Base-by-base conservation (phyloP, 106 monocot genomes). In the Agapanthus africanus region DNA sequence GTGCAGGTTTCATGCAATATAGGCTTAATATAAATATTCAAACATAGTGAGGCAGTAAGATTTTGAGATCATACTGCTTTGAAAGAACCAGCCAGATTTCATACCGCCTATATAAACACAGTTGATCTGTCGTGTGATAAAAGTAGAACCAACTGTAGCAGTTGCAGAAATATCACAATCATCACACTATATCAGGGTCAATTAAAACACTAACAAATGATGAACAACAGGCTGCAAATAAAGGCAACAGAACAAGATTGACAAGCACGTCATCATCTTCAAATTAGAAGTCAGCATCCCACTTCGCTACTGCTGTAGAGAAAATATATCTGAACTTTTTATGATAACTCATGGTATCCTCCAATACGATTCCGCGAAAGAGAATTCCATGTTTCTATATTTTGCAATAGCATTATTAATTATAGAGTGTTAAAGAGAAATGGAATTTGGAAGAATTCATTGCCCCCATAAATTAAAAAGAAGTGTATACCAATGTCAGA, bases 1-100 rank as follows among this genome's bases (percentile, higher is more conserved):
- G n/a, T n/a, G n/a, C n/a, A n/a, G n/a, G n/a, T n/a, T n/a, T n/a
- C n/a, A n/a, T n/a, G n/a, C n/a, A n/a, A n/a, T n/a, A n/a, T n/a
- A n/a, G n/a, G n/a, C n/a, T n/a, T n/a, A n/a, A n/a, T 56, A 31
- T 32, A 35, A 36, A 59, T 63, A 27, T 54, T 21, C 28, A 36
- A 8, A 59, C 49, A 19, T 21, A 49, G 49, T 19, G n/a, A 52
- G 6, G 21, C 2, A 34, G 1, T 11, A 11, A 6, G 7, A 3
- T 59, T 46, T 1, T 16, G 44, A 4, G 61, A 70, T 61, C 25
- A 78, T 88, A 95, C 94, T 85, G 75, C 65, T 88, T 80, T 39
- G 91, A 68, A 23, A 91, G 66, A 67, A 95, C 91, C 34, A 79
- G 91, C 94, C 91, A 52, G 94, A 95, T 71, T 94, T 94, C 94